Evolutionary conservation across 805 yeast genomes (phyloP).

Genomic region (Schizosaccharomyces octosporus): DNA sequence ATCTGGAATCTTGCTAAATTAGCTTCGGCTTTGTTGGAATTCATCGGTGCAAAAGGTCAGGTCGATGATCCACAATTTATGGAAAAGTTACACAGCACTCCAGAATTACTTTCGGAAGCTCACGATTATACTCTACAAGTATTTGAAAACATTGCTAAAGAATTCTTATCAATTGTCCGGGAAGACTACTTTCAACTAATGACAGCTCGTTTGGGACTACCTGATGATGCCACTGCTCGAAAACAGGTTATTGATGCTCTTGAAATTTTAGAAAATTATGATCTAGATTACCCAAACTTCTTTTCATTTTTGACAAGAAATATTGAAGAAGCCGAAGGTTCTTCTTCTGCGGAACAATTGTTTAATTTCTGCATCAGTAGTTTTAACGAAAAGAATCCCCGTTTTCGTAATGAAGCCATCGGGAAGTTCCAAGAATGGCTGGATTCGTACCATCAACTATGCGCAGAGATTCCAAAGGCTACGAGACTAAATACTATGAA

Average conservation of each 20-base stretch:
- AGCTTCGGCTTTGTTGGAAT: slow-evolving; percentile 62
- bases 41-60: slow-evolving; percentile 46
- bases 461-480: too few relatives aligned
- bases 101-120: slow-evolving; percentile 27
- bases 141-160: slow-evolving; percentile 37
- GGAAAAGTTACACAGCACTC: slow-evolving; percentile 10
- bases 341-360: background rate
- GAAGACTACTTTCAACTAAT: slow-evolving; percentile 13
- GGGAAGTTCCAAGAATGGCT: too few relatives aligned
- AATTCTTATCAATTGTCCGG: slow-evolving; percentile 33
- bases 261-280: slow-evolving; percentile 22
- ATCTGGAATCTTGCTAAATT: slow-evolving; percentile 83
- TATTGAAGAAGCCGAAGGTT: background rate
- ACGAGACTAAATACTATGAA: background rate
- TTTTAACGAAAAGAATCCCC: too few relatives aligned
- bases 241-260: slow-evolving; percentile 10
- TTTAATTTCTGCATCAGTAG: too few relatives aligned
- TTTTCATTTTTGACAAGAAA: background rate
- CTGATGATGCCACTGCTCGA: slow-evolving; percentile 14
- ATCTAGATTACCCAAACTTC: slow-evolving; percentile 31
- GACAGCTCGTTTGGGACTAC: slow-evolving; percentile 30
- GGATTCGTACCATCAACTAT: too few relatives aligned
- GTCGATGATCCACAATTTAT: slow-evolving; percentile 20
- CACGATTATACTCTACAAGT: slow-evolving; percentile 37
- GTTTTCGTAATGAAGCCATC: too few relatives aligned